A percentile compares a stretch with the other conserved stretches of the same genome.
Conservation (phyloP, 2,329 filamentous ascomycete species). For the Byssothecium circinans region DNA sequence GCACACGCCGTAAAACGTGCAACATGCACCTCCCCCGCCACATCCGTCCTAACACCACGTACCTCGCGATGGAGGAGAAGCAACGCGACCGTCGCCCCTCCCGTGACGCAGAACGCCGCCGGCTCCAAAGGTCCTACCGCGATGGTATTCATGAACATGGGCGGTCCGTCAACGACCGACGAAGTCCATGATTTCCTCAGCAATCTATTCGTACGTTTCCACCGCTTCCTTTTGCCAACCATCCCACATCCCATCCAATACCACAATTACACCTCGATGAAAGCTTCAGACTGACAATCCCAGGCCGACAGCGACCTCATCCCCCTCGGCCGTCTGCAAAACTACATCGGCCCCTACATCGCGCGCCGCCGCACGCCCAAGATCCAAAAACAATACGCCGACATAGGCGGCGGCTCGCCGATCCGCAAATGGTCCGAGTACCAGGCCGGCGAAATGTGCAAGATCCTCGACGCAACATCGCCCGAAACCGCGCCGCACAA, state of each 20-base stretch:
- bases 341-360: slow-evolving; percentile 86
- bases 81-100: slow-evolving; percentile 59
- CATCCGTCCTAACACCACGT: slow-evolving; percentile 31
- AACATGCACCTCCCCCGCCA: slow-evolving; percentile 29
- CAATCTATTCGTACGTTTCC: slow-evolving; percentile 73
- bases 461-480: slow-evolving; percentile 85
- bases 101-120: slow-evolving; percentile 76
- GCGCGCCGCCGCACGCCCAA: slow-evolving; percentile 87
- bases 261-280: background rate
- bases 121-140: slow-evolving; percentile 81
- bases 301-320: slow-evolving; percentile 93
- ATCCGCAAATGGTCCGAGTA: slow-evolving; percentile 98
- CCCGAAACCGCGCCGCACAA: slow-evolving; percentile 95
- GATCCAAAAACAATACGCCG: slow-evolving; percentile 92
- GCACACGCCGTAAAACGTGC: slow-evolving; percentile 37
- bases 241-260: background rate
- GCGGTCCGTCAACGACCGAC: slow-evolving; percentile 82
- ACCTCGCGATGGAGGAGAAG: slow-evolving; percentile 42
- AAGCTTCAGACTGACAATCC: slow-evolving; percentile 17
- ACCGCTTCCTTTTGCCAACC: too few relatives aligned
- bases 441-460: slow-evolving; percentile 94
- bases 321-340: slow-evolving; percentile 88
- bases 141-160: slow-evolving; percentile 99
- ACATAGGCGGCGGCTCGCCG: slow-evolving; percentile 94
- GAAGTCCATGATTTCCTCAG: slow-evolving; percentile 91